Base-by-base conservation (phyloP, 192 early-diverging fungal genomes). In the Dissophora globulifera region DNA sequence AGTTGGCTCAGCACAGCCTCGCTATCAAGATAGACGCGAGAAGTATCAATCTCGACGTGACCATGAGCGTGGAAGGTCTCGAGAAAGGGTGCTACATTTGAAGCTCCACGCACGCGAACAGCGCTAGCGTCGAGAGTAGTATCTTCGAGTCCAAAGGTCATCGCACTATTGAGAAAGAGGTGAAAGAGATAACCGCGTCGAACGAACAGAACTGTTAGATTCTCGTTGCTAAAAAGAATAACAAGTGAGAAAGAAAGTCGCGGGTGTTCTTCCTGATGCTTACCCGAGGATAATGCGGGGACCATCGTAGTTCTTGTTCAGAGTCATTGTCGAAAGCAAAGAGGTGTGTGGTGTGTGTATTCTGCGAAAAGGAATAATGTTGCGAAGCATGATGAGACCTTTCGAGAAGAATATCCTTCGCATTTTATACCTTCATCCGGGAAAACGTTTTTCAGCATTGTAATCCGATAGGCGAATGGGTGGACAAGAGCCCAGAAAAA, bases 241-340 rank as follows among this genome's bases (percentile, higher is more conserved):
- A n/a, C 9, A 45, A n/a, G 0, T 25, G 26, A 33, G 30, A n/a
- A n/a, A n/a, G n/a, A n/a, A n/a, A n/a, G n/a, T n/a, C n/a, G n/a
- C n/a, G n/a, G n/a, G n/a, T n/a, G n/a, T n/a, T n/a, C n/a, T n/a
- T n/a, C n/a, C n/a, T n/a, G n/a, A n/a, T n/a, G 15, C 30, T 16
- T 68, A 68, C 66, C 66, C 66, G 22, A 68, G 66, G 17, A 68
- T 46, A 25, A 59, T 59, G n/a, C n/a, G n/a, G n/a, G n/a, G n/a
- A n/a, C n/a, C n/a, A n/a, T n/a, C n/a, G n/a, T n/a, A n/a, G n/a
- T n/a, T n/a, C n/a, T n/a, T n/a, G n/a, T n/a, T n/a, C n/a, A n/a
- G n/a, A n/a, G n/a, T n/a, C n/a, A n/a, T n/a, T n/a, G n/a, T n/a
- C n/a, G n/a, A n/a, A n/a, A n/a, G n/a, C n/a, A n/a, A n/a, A n/a